A percentile compares a stretch with the other conserved stretches of the same genome.
These are phyloP conservation scores for Rostrohypoxylon terebratum DNA, from an alignment of 495 filamentous ascomycete genomes.

Conservation along the genomic window DNA sequence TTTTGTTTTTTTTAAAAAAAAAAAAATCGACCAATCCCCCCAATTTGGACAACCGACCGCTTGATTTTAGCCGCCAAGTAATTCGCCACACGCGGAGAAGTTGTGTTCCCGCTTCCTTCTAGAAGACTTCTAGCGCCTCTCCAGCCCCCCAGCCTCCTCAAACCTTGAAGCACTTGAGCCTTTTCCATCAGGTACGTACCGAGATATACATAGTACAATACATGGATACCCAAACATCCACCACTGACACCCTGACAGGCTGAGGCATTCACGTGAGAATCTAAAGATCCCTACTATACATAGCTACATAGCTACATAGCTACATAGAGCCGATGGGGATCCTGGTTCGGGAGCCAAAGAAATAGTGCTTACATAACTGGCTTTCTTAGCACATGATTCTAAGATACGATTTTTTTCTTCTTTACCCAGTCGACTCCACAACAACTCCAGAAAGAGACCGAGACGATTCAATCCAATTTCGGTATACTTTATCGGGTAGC, in stretches of 20 bases:
- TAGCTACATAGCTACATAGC: too few species aligned
- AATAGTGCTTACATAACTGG: slow-evolving; percentile 32
- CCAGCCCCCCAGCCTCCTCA: not conserved
- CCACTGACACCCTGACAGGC: not conserved
- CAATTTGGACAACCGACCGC: slow-evolving; percentile 33
- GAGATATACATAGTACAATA: not conserved
- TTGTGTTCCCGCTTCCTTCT: slow-evolving; percentile 31
- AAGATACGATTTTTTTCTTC: not conserved
- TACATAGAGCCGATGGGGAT: not conserved
- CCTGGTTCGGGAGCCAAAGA: not conserved
- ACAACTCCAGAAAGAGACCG: slow-evolving; percentile 40
- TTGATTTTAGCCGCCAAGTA: slow-evolving; percentile 44
- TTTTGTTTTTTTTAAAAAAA: too few species aligned
- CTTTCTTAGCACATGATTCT: slow-evolving; percentile 33
- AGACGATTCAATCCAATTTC: slow-evolving; percentile 38
- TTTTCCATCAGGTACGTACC: slow-evolving; percentile 20
- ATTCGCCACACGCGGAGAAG: slow-evolving; percentile 38
- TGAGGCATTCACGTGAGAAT: slow-evolving; percentile 23
- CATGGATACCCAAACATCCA: slow-evolving; percentile 3
- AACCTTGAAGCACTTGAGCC: too few species aligned
- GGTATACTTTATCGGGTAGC: slow-evolving; percentile 28
- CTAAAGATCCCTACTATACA: not conserved
- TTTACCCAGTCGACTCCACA: slow-evolving; percentile 21
- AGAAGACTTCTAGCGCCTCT: slow-evolving; percentile 40
- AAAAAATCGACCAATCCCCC: not conserved